phyloP scores from a whole-genome alignment of 1,284 basidiomycete genomes.

The Cutaneotrichosporon spelunceum region DNA sequence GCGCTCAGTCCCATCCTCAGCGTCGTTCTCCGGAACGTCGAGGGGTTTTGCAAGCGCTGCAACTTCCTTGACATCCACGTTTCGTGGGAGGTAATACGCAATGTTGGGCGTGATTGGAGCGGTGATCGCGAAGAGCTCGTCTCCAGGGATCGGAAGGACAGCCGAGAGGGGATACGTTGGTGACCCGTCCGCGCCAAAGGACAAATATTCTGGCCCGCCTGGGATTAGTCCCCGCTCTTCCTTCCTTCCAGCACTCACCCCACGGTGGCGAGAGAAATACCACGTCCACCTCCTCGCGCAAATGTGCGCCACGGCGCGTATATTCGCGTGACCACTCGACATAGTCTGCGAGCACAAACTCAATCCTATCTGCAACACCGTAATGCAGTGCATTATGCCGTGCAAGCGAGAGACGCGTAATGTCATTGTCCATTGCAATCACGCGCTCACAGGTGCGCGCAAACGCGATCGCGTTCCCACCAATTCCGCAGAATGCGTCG shows the following conservation, averaged over 20 bases:
- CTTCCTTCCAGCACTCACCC: constrained; percentile 61
- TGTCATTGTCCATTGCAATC: constrained; percentile 86
- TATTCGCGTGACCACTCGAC: constrained; percentile 69
- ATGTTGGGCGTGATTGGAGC: constrained; percentile 67
- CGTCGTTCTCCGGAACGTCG: constrained; percentile 4
- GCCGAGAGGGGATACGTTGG: constrained; percentile 66
- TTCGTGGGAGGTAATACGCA: constrained; percentile 87
- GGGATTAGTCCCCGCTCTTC: background rate
- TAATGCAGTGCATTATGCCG: constrained; percentile 88
- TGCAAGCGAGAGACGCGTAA: constrained; percentile 76
- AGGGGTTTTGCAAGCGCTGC: constrained; percentile 55
- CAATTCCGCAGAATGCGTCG: constrained; percentile 96
- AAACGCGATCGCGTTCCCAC: constrained; percentile 96
- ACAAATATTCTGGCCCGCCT: constrained; percentile 37
- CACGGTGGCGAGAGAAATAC: constrained; percentile 91
- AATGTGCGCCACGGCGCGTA: constrained; percentile 39
- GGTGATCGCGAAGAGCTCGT: constrained; percentile 71
- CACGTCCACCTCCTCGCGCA: constrained; percentile 64
- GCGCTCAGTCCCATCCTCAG: constrained; percentile 17
- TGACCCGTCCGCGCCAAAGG: constrained; percentile 20
- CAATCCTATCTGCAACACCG: constrained; percentile 88
- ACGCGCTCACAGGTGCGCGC: constrained; percentile 91
- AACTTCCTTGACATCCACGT: constrained; percentile 71
- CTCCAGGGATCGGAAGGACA: constrained; percentile 75
- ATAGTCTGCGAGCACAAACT: constrained; percentile 87